Evolutionary conservation across 2,329 filamentous ascomycete species (phyloP).

Genomic region (Neurospora sp.): DNA sequence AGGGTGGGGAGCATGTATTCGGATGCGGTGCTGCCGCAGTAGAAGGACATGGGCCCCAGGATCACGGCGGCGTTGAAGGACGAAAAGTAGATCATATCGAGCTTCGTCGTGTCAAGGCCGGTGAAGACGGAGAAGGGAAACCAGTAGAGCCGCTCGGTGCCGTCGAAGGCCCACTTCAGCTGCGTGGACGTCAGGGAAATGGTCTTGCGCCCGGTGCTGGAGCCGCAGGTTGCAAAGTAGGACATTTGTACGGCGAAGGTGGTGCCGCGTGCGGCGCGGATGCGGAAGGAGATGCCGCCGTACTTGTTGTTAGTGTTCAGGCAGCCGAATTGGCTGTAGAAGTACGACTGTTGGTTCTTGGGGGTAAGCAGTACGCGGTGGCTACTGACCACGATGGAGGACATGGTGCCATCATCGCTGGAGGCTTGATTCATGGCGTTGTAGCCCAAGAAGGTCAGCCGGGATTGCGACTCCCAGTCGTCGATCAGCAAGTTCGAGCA

Average conservation of each 20-base stretch:
- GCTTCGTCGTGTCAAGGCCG: conserved; percentile 39
- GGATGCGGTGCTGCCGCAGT: conserved; percentile 40
- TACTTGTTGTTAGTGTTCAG: conserved; percentile 38
- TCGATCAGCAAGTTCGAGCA: conserved; percentile 32
- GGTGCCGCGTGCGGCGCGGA: conserved; percentile 42
- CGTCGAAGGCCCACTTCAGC: conserved; percentile 51
- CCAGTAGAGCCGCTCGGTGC: conserved; percentile 47
- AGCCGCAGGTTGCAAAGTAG: conserved; percentile 34
- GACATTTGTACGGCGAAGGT: conserved; percentile 42
- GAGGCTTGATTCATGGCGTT: conserved; percentile 46
- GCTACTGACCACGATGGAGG: conserved; percentile 41
- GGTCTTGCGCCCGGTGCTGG: conserved; percentile 22
- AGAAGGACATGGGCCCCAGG: conserved; percentile 47
- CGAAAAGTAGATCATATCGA: conserved; percentile 41
- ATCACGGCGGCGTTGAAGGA: conserved; percentile 35
- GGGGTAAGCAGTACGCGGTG: conserved; percentile 43
- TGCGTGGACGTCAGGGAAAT: conserved; percentile 32
- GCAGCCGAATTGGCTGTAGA: conserved; percentile 48
- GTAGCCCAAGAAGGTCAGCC: conserved; percentile 50
- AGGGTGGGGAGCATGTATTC: conserved; percentile 39
- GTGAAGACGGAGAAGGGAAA: conserved; percentile 43
- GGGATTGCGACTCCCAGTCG: conserved; percentile 52
- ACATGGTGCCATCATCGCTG: conserved; percentile 48
- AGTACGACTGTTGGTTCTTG: conserved; percentile 39
- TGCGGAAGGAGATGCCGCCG: conserved; percentile 44